Evolutionary conservation across 306 rosid species (phyloP).

Genomic region (Dicorynia guianensis): DNA sequence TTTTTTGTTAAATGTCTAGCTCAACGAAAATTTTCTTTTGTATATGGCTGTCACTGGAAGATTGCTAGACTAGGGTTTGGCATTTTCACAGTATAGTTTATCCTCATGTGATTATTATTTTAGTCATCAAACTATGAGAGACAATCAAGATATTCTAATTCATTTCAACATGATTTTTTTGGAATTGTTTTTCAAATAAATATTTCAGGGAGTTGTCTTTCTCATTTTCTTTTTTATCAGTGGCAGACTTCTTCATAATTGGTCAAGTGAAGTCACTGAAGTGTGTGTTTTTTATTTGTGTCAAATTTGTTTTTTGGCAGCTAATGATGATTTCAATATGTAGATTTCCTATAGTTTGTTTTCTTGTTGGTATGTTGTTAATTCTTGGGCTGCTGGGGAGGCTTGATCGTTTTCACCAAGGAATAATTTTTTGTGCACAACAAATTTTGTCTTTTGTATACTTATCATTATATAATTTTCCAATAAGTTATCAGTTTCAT

Average conservation of each 20-base stretch:
- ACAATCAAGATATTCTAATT: background rate
- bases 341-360: slow-evolving; percentile 6
- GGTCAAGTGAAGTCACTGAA: background rate
- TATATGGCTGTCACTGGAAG: background rate
- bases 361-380: background rate
- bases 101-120: background rate
- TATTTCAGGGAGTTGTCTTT: background rate
- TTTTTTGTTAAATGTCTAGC: background rate
- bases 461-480: background rate
- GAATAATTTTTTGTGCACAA: background rate
- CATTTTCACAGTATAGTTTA: background rate
- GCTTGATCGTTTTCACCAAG: slow-evolving; percentile 1
- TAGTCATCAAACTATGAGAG: background rate
- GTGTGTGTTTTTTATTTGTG: background rate
- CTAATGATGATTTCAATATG: slow-evolving; percentile 19
- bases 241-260: background rate
- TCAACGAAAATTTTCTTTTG: background rate
- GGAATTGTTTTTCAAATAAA: too few relatives aligned
- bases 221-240: background rate
- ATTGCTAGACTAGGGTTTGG: background rate
- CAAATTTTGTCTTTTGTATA: background rate
- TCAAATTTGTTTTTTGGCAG: slow-evolving; percentile 7
- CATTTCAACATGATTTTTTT: background rate
- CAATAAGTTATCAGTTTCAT: background rate
- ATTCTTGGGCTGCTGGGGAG: slow-evolving; percentile 14